A percentile compares a stretch with the other conserved stretches of the same genome.
Conservation (phyloP, 352 stramenopile genomes). For the Phytophthora tentaculata region DNA sequence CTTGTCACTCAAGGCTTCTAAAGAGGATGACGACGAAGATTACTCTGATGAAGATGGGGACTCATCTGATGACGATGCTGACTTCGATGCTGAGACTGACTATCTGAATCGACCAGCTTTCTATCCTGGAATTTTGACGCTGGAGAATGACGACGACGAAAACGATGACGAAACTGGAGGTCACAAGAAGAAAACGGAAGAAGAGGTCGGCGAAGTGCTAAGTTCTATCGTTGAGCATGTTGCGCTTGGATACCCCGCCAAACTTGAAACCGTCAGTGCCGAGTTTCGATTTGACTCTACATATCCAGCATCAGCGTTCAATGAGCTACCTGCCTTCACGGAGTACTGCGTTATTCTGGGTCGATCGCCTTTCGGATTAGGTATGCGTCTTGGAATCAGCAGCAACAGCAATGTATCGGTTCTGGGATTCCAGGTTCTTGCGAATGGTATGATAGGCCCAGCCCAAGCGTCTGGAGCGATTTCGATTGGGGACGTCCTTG, state of each 20-base stretch:
- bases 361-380: slow-evolving; percentile 73
- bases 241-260: slow-evolving; percentile 73
- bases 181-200: slow-evolving; percentile 67
- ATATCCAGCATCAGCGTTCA: slow-evolving; percentile 61
- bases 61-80: slow-evolving; percentile 74
- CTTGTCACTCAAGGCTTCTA: slow-evolving; percentile 46
- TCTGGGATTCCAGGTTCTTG: slow-evolving; percentile 81
- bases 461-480: slow-evolving; percentile 82
- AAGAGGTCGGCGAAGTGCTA: slow-evolving; percentile 77
- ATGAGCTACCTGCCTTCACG: slow-evolving; percentile 56
- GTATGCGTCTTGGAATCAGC: slow-evolving; percentile 80
- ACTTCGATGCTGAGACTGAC: slow-evolving; percentile 67
- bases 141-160: slow-evolving; percentile 49
- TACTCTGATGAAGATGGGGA: slow-evolving; percentile 80
- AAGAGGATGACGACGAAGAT: slow-evolving; percentile 75
- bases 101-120: slow-evolving; percentile 43
- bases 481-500: slow-evolving; percentile 70
- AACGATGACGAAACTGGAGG: slow-evolving; percentile 43
- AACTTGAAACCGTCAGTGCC: slow-evolving; percentile 47
- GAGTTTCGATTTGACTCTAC: slow-evolving; percentile 58
- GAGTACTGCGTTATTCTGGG: slow-evolving; percentile 80
- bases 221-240: slow-evolving; percentile 86
- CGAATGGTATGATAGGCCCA: slow-evolving; percentile 76
- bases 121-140: slow-evolving; percentile 67
- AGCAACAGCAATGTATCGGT: slow-evolving; percentile 69